These are phyloP conservation scores for Carex kokanica DNA, from an alignment of 176 grass and related monocot genomes.

Conservation along the genomic window DNA sequence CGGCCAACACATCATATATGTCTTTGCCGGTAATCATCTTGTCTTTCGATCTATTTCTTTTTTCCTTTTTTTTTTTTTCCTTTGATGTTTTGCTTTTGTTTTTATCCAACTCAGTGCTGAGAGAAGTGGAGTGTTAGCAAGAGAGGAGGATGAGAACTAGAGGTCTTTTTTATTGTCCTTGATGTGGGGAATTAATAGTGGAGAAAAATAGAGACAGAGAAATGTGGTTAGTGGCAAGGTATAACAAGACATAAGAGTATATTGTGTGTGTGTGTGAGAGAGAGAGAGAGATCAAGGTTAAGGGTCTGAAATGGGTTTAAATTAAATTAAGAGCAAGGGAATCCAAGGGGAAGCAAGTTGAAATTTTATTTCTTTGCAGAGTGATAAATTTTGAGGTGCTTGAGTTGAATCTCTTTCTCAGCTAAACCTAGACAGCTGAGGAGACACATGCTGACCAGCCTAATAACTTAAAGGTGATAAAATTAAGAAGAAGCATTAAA, in stretches of 20 bases:
- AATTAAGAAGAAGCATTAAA: conserved; percentile 14
- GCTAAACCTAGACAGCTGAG: conserved; percentile 22
- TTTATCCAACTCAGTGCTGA: background rate
- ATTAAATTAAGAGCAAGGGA: conserved; percentile 22
- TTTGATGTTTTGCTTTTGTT: background rate
- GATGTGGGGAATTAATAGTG: background rate
- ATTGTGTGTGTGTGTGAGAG: background rate
- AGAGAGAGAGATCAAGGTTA: background rate
- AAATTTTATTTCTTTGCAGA: conserved; percentile 10
- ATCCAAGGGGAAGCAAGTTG: conserved; percentile 29
- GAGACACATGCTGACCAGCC: conserved; percentile 19
- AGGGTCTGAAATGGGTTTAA: conserved; percentile 26
- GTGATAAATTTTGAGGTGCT: conserved; percentile 15
- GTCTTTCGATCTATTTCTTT: background rate
- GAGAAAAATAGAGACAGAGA: background rate
- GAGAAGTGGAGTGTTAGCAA: background rate
- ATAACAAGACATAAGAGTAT: conserved; percentile 34
- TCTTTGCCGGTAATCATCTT: conserved; percentile 87
- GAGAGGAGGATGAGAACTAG: conserved; percentile 4
- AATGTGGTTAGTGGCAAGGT: conserved; percentile 24
- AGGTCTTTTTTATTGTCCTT: background rate
- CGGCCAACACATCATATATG: conserved; percentile 91
- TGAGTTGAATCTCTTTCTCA: conserved; percentile 5
- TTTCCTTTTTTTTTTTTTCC: background rate
- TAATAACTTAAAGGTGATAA: conserved; percentile 17